Conservation (phyloP, 2,329 filamentous ascomycete species). For the Aspergillus novofumigatus region DNA sequence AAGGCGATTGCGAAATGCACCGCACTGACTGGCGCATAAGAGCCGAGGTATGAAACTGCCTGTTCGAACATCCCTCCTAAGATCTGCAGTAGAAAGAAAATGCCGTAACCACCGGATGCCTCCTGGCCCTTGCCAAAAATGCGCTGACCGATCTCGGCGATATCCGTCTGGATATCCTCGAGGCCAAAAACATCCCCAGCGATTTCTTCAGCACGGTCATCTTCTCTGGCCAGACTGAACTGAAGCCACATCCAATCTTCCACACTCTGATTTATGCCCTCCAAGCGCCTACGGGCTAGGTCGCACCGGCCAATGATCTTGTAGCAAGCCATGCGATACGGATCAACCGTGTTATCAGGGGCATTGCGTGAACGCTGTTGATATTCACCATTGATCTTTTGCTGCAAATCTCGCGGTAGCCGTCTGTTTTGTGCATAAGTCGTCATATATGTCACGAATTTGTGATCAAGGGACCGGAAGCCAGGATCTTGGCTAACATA, state of each 20-base stretch:
- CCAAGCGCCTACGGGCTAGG: constrained; percentile 53
- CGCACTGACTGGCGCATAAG: constrained; percentile 86
- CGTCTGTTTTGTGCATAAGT: constrained; percentile 77
- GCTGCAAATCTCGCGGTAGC: constrained; percentile 73
- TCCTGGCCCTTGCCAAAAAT: constrained; percentile 84
- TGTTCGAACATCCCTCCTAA: constrained; percentile 91
- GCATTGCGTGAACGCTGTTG: constrained; percentile 78
- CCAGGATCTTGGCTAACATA: constrained; percentile 78
- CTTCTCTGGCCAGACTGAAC: constrained; percentile 59
- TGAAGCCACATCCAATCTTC: constrained; percentile 67
- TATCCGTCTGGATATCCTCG: constrained; percentile 69
- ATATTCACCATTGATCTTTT: constrained; percentile 86
- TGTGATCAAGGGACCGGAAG: constrained; percentile 86
- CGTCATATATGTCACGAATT: constrained; percentile 82
- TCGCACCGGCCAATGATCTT: constrained; percentile 86
- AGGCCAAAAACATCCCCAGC: constrained; percentile 61
- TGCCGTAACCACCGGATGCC: constrained; percentile 74
- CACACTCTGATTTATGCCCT: constrained; percentile 55
- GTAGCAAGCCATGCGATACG: constrained; percentile 95
- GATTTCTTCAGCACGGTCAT: constrained; percentile 57
- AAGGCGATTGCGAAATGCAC: constrained; percentile 92
- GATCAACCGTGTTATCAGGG: constrained; percentile 82
- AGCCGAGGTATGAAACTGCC: constrained; percentile 85
- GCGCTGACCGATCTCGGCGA: constrained; percentile 82
- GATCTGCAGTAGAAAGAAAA: constrained; percentile 90